Base-by-base conservation (phyloP, 2,329 filamentous ascomycete species). In the Cryphonectria japonica region DNA sequence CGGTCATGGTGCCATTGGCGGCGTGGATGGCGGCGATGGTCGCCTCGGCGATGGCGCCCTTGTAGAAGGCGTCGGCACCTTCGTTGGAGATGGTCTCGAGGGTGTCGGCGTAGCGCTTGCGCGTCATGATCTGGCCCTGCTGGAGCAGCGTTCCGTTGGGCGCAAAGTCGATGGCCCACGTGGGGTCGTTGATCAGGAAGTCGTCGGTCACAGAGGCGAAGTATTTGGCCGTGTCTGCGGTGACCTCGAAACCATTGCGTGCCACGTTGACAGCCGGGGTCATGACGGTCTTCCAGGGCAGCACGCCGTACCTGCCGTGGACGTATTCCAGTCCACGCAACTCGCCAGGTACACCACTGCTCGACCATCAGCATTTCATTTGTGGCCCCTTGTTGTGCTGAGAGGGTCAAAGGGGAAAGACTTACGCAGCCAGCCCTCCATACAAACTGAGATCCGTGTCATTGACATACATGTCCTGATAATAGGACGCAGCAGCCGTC, bases 121-220 rank as follows among this genome's bases (percentile, higher is more conserved):
- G 85, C 0, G 91, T 93, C 73, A 96, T 92, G 0, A 81, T 92
- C 74, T 96, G 92, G n/a, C 91, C 91, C 2, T 93, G 79, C 29
- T 85, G 83, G 1, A 95, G 76, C 0, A 88, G 82, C 1, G 84
- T 88, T 3, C 93, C 93, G 71, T 92, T 87, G 0, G 93, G 93
- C 2, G 94, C 93, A 79, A 97, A 97, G 78, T 97, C 94, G 39
- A 93, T 82, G 0, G 94, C 92, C 92, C 93, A 97, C 0, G 88
- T 85, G 0, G 91, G 89, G 72, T 97, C 88, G 0, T 91, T 83
- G 2, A 88, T 85, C 0, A 97, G 80, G 77, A 96, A 96, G 74
- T 90, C 66, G 22, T 75, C 86, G 65, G 86, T 80, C 71, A 78
- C 78, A 79, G 70, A 81, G n/a, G 84, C 78, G 86, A 96, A 95